Evolutionary conservation across 2,329 filamentous ascomycete genomes (phyloP), one percentile per base, ranked within the genome.

Genomic region (Aspergillus texensis): DNA sequence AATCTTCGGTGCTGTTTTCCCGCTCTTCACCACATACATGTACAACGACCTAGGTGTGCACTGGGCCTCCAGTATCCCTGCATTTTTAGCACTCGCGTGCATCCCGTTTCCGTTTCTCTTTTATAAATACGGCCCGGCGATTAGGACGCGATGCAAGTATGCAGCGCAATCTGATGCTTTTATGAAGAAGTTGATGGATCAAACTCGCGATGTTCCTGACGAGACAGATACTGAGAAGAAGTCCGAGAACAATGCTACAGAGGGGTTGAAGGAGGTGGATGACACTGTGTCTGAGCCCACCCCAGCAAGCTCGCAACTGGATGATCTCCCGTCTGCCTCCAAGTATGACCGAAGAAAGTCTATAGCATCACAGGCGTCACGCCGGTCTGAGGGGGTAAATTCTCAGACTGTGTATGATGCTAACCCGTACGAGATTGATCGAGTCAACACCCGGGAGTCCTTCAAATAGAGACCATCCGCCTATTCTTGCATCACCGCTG

Each of bases 1-100:
- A 10, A 65, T 79, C 21, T 76, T 78, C 41, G 79, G 76, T 26
- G 77, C 78, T 10, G 74, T 70, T 2, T 80, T 81, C 52, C 79
- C 79, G 2, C 70, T 81, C 30, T 80, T 80, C 70, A 78, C 77
- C 2, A 71, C 64, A 1, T 63, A 75, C 12, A 73, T 81, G 72
- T 81, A 79, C 62, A 46, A 69, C 1, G 65, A 67, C 6, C 66
- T 81, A 19, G 78, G 79, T 1, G 75, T 80, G 21, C 74, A 78
- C 46, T 80, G 78, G 79, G 79, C 78, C 76, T 80, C 65, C 52
- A 79, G 56, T 74, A 76, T 68, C n/a, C 66, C 64, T 4, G 66
- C 57, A 6, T 68, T 68, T 28, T 21, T 68, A 8, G 62, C 66
- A 1, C 61, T 79, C 16, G 70, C 71, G 0, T 76, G 74, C 28